These are phyloP conservation scores for Plasmodium chabaudi DNA, from an alignment of 169 alveolate genomes.

Conservation along the genomic window DNA sequence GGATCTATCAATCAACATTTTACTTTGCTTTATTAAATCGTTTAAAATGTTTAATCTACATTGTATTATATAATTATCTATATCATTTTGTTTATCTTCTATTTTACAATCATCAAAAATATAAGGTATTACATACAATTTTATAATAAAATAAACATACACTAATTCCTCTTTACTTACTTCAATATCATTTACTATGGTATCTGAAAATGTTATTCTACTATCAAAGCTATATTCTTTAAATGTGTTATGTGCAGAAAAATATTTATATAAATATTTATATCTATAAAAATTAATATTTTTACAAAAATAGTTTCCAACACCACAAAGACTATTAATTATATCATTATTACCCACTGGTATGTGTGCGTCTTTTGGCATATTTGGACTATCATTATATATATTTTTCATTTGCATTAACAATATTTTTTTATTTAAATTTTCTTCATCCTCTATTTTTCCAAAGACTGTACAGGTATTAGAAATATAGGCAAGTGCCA, in stretches of 20 bases:
- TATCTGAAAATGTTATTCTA: slow-evolving; percentile 13
- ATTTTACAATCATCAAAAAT: neutral
- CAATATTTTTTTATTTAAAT: neutral
- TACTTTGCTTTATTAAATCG: slow-evolving; percentile 27
- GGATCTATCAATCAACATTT: slow-evolving; percentile 25
- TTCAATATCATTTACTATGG: slow-evolving; percentile 43
- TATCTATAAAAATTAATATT: slow-evolving; percentile 36
- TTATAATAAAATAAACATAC: slow-evolving; percentile 22
- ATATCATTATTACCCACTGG: neutral
- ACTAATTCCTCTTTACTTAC: slow-evolving; percentile 40
- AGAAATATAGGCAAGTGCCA: neutral
- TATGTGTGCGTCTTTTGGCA: neutral
- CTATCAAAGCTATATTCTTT: neutral
- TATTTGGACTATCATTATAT: neutral
- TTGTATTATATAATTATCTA: too few relatives aligned
- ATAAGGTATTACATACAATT: slow-evolving; percentile 13
- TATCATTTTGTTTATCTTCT: neutral
- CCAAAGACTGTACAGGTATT: neutral
- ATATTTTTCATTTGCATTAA: neutral
- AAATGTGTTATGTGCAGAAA: neutral
- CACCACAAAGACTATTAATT: neutral
- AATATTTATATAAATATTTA: slow-evolving; percentile 13
- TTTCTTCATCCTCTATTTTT: neutral
- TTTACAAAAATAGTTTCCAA: slow-evolving; percentile 8
- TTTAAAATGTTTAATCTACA: neutral